Percentiles rank a stretch among this genome's conserved stretches.
Conservation (phyloP, 306 rosid genomes). For the Acmispon strigosus region DNA sequence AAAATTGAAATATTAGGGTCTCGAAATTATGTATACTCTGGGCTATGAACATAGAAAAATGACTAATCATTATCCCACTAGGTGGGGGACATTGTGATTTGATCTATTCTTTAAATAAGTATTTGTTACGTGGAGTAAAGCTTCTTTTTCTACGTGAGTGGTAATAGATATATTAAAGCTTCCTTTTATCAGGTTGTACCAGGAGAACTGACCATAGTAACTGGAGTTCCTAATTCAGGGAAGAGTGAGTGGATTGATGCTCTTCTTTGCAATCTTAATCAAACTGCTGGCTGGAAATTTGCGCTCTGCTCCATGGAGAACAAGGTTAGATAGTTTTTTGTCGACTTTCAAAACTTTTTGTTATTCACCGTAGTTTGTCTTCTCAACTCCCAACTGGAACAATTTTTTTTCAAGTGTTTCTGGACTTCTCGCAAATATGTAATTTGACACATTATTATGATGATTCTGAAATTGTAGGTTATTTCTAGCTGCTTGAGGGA, state of each 20-base stretch:
- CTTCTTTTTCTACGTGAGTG: not conserved
- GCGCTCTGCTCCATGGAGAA: slow-evolving; percentile 96
- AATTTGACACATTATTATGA: not conserved
- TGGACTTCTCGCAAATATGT: not conserved
- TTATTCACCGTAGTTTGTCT: not conserved
- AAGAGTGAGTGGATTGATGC: slow-evolving; percentile 99
- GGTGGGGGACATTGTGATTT: not conserved
- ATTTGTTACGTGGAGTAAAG: not conserved
- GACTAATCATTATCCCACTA: not conserved
- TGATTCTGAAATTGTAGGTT: not conserved
- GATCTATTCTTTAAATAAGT: not conserved
- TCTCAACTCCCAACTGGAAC: not conserved
- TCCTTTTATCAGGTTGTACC: slow-evolving; percentile 69
- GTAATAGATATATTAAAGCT: not conserved
- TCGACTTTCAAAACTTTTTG: slow-evolving; percentile 4
- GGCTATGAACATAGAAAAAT: not conserved
- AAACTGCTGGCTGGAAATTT: slow-evolving; percentile 68
- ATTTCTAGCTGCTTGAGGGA: not conserved
- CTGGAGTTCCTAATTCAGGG: slow-evolving; percentile 97
- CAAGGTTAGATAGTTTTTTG: slow-evolving; percentile 46
- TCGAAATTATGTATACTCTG: not conserved
- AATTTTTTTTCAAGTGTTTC: not conserved
- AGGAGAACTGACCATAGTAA: slow-evolving; percentile 86
- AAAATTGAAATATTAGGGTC: not conserved
- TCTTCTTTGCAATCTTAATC: slow-evolving; percentile 80